Percentiles rank a stretch among this genome's conserved stretches.
Conservation (phyloP, 2,329 filamentous ascomycete species). For the Penicillium sp. region DNA sequence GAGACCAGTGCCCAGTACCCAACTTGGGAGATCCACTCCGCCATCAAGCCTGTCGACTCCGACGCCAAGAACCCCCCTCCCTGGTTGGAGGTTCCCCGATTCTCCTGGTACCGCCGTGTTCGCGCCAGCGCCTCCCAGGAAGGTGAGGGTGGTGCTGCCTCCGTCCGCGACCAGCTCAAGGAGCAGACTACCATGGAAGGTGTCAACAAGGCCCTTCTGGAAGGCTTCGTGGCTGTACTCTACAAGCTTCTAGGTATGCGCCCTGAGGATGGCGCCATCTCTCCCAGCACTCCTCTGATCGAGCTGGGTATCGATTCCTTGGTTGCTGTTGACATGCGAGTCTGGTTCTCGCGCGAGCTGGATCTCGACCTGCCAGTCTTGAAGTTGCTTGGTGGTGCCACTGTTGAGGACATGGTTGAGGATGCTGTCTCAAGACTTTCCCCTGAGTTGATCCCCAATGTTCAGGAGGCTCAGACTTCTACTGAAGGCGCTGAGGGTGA, state of each 20-base stretch:
- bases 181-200: not conserved
- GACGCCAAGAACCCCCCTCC: not conserved
- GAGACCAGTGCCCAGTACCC: not conserved
- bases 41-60: not conserved
- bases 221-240: not conserved
- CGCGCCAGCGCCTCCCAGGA: not conserved
- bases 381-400: not conserved
- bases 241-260: not conserved
- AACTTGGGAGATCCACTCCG: not conserved
- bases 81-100: not conserved
- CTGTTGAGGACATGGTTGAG: not conserved
- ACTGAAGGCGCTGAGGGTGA: not conserved
- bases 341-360: not conserved
- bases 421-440: not conserved
- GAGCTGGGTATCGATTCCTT: not conserved
- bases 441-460: not conserved
- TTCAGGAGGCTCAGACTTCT: not conserved
- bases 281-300: not conserved
- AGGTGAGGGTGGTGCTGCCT: not conserved
- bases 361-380: not conserved
- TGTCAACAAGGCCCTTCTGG: not conserved
- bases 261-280: not conserved
- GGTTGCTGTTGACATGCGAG: slow-evolving; percentile 2
- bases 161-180: not conserved
- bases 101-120: slow-evolving; percentile 1